Percentiles rank a stretch among this genome's conserved stretches.
Evolutionary conservation across 495 filamentous ascomycete species (phyloP).

Genomic region (Ascodesmis nigricans): DNA sequence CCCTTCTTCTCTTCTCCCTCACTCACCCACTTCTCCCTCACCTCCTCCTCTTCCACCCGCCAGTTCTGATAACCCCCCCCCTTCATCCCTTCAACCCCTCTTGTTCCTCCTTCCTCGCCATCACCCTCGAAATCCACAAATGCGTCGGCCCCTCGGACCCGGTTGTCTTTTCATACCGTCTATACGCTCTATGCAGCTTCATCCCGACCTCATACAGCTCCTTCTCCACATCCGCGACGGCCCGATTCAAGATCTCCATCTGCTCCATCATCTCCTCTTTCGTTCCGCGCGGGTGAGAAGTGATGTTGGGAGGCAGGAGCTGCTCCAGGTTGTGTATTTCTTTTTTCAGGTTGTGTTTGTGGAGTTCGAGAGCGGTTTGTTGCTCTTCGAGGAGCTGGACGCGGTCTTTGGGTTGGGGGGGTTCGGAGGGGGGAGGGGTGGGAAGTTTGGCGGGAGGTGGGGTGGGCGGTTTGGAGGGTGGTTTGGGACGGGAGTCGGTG

Average conservation of each 20-base stretch:
- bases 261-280: conserved; percentile 50
- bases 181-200: conserved; percentile 60
- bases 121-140: conserved; percentile 49
- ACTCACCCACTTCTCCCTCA: no score
- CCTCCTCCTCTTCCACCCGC: no score
- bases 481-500: neutral
- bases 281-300: conserved; percentile 33
- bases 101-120: conserved; percentile 3
- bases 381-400: conserved; percentile 18
- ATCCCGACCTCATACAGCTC: conserved; percentile 75
- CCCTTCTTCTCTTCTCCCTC: no score
- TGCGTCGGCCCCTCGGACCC: conserved; percentile 42
- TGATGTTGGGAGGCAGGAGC: conserved; percentile 34
- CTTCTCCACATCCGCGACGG: conserved; percentile 55
- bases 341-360: conserved; percentile 3
- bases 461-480: neutral
- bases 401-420: conserved; percentile 8
- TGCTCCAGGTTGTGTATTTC: conserved; percentile 20
- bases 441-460: neutral
- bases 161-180: conserved; percentile 39
- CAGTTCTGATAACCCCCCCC: neutral
- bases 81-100: neutral
- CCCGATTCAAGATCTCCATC: conserved; percentile 43
- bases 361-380: conserved; percentile 8
- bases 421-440: neutral